phyloP scores from a whole-genome alignment of 2,329 filamentous ascomycete species.

The Akanthomyces muscarius region DNA sequence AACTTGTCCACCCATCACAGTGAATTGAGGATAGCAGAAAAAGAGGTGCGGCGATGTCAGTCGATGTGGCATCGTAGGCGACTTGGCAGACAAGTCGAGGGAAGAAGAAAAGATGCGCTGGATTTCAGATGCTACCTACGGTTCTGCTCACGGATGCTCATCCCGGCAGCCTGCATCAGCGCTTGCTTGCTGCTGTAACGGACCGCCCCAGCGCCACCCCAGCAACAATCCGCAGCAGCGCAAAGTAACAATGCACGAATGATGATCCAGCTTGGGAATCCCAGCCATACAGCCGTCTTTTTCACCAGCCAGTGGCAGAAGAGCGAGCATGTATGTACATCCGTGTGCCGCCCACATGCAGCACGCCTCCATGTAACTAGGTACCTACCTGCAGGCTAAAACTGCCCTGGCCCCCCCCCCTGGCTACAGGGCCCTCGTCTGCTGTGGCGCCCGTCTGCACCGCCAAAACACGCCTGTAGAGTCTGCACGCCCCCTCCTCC shows the following conservation, averaged over 20 bases:
- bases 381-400: too few relatives aligned
- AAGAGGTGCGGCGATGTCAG: too few relatives aligned
- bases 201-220: not conserved
- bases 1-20: too few relatives aligned
- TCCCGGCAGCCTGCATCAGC: not conserved
- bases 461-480: not conserved
- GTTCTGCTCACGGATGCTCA: not conserved
- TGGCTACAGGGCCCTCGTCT: not conserved
- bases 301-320: too few relatives aligned
- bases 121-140: not conserved
- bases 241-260: not conserved
- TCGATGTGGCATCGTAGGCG: not conserved
- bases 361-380: not conserved
- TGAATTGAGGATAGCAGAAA: not conserved
- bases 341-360: not conserved
- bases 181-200: not conserved
- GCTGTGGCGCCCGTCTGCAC: conserved; percentile 6
- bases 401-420: too few relatives aligned
- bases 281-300: too few relatives aligned
- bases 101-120: not conserved
- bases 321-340: not conserved
- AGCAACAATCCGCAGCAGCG: not conserved
- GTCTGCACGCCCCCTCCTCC: conserved; percentile 21
- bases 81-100: not conserved
- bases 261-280: too few relatives aligned